phyloP scores from a whole-genome alignment of 192 early-diverging fungal species.

The Linnemannia exigua region DNA sequence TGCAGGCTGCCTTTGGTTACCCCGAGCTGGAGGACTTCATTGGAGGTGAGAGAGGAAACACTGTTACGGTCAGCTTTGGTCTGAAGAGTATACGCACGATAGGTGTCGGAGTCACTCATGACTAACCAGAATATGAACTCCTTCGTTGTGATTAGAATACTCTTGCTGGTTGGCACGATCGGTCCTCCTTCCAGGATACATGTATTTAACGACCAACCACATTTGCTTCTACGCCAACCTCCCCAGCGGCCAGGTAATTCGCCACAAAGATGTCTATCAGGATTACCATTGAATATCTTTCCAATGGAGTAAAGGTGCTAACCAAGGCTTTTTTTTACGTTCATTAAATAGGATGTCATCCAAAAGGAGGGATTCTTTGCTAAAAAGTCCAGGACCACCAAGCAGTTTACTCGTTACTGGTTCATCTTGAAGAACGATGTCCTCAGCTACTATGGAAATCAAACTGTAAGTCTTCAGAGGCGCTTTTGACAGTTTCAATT shows the following conservation, averaged over 20 bases:
- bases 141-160: constrained; percentile 64
- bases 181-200: constrained; percentile 72
- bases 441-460: constrained; percentile 68
- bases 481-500: not conserved
- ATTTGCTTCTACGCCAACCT: constrained; percentile 78
- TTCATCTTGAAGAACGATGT: constrained; percentile 74
- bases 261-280: not conserved
- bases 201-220: constrained; percentile 74
- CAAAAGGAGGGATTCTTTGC: constrained; percentile 67
- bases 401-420: constrained; percentile 66
- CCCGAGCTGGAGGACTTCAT: constrained; percentile 43
- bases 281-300: not conserved
- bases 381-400: constrained; percentile 56
- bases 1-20: constrained; percentile 45
- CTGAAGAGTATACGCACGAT: not conserved
- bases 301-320: not conserved
- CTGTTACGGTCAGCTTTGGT: not conserved
- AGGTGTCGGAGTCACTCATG: not conserved
- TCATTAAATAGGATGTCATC: constrained; percentile 57
- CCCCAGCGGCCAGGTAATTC: constrained; percentile 61
- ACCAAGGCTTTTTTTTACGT: not conserved
- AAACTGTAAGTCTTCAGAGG: constrained; percentile 47
- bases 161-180: constrained; percentile 75
- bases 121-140: not conserved
- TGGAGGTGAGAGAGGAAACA: constrained; percentile 25